Percentiles rank a stretch among this genome's conserved stretches.
Evolutionary conservation across 169 alveolate species (phyloP).

Genomic region (Eimeria sp.): DNA sequence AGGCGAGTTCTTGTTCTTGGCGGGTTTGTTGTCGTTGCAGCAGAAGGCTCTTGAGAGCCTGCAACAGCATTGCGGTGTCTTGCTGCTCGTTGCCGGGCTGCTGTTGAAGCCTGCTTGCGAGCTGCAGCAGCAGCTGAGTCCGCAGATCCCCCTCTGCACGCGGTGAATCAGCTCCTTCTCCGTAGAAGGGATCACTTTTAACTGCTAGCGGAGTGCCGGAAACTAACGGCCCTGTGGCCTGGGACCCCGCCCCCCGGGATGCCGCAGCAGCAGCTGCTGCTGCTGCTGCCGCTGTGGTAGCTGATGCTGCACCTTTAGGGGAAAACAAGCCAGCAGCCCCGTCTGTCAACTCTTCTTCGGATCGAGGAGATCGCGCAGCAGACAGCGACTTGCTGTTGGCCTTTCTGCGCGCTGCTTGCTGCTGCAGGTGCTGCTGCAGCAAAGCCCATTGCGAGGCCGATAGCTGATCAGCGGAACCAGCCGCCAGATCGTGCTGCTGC

Average conservation of each 20-base stretch:
- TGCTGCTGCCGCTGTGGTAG: neutral
- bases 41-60: neutral
- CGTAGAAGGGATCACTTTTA: neutral
- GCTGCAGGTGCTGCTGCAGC: conserved; percentile 55
- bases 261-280: no score
- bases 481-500: neutral
- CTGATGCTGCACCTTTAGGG: neutral
- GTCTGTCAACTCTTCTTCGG: neutral
- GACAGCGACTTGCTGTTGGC: neutral
- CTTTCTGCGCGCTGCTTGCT: neutral
- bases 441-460: conserved; percentile 38
- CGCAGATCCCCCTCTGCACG: neutral
- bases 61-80: conserved; percentile 16
- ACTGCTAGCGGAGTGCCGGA: neutral
- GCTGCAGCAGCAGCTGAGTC: conserved; percentile 29
- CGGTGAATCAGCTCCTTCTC: neutral
- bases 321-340: neutral
- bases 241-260: no score
- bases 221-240: neutral
- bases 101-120: conserved; percentile 17
- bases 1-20: conserved; percentile 7
- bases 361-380: neutral
- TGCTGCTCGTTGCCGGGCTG: conserved; percentile 21
- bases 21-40: neutral
- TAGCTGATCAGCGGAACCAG: neutral